Percentiles rank a stretch among this genome's conserved stretches.
phyloP scores from a whole-genome alignment of 129 eudicot genomes.

The Pittosporum tobira region DNA sequence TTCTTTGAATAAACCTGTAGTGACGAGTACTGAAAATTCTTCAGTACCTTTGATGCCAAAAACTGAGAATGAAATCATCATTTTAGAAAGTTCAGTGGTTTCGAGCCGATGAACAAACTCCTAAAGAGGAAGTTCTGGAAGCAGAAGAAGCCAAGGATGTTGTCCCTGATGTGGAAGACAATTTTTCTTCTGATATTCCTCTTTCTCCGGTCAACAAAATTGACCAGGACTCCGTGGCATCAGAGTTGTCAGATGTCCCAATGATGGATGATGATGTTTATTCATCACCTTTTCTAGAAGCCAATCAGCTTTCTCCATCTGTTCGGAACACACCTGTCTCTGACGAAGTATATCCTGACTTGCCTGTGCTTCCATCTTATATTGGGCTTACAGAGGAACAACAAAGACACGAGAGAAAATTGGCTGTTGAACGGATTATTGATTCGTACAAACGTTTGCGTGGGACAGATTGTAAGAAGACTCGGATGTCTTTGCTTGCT shows the following conservation, averaged over 20 bases:
- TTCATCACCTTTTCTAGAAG: slow-evolving; percentile 33
- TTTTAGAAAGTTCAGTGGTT: slow-evolving; percentile 16
- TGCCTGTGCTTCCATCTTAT: slow-evolving; percentile 60
- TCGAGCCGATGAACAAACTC: slow-evolving; percentile 14
- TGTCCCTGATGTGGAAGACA: slow-evolving; percentile 23
- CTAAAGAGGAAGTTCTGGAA: slow-evolving; percentile 32
- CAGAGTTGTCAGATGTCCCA: slow-evolving; percentile 20
- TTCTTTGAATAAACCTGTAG: slow-evolving; percentile 21
- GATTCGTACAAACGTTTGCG: slow-evolving; percentile 44
- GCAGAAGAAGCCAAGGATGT: slow-evolving; percentile 31
- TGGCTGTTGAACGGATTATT: slow-evolving; percentile 62
- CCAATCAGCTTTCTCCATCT: slow-evolving; percentile 56
- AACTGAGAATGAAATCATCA: slow-evolving; percentile 25
- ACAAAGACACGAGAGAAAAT: slow-evolving; percentile 32
- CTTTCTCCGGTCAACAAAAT: slow-evolving; percentile 24
- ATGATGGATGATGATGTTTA: slow-evolving; percentile 35
- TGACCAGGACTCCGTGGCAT: slow-evolving; percentile 29
- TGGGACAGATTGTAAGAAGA: slow-evolving; percentile 46
- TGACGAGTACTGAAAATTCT: slow-evolving; percentile 23
- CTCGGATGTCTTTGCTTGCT: slow-evolving; percentile 69
- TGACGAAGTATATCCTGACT: slow-evolving; percentile 49
- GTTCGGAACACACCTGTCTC: slow-evolving; percentile 26
- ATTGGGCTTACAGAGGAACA: slow-evolving; percentile 59
- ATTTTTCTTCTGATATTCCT: slow-evolving; percentile 26
- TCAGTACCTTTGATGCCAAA: slow-evolving; percentile 29